Evolutionary conservation across 805 yeast genomes (phyloP).

Genomic region (Candida anglica): DNA sequence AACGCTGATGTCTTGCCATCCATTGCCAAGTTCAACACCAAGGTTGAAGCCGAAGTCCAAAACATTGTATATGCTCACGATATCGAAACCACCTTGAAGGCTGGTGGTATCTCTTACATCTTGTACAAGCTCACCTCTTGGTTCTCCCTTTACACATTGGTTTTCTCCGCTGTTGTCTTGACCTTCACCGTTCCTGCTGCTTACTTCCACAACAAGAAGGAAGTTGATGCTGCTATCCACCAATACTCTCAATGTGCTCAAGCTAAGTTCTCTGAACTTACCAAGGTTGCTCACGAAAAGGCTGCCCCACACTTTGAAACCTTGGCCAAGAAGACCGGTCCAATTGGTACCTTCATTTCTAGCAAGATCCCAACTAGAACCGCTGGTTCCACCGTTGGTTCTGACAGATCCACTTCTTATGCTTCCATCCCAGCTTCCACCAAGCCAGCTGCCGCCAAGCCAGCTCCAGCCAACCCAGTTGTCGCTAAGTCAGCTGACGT

Average conservation of each 20-base stretch:
- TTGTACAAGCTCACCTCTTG: constrained; percentile 70
- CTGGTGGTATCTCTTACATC: constrained; percentile 63
- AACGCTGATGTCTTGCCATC: constrained; percentile 38
- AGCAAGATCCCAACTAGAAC: constrained; percentile 63
- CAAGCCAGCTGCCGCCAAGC: constrained; percentile 11
- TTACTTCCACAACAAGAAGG: constrained; percentile 70
- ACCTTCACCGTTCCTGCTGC: constrained; percentile 74
- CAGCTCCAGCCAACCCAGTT: too few relatives aligned
- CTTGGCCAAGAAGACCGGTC: constrained; percentile 59
- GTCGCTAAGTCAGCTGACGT: constrained; percentile 5
- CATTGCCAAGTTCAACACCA: constrained; percentile 43
- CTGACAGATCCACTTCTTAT: constrained; percentile 12
- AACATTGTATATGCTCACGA: constrained; percentile 63
- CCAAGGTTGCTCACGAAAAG: constrained; percentile 34
- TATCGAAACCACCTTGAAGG: constrained; percentile 67
- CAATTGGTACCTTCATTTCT: constrained; percentile 58
- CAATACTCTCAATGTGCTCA: constrained; percentile 41
- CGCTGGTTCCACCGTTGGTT: constrained; percentile 64
- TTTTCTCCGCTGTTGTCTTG: constrained; percentile 51
- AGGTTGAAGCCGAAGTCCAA: constrained; percentile 50
- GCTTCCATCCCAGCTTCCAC: constrained; percentile 14
- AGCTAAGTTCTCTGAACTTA: constrained; percentile 45
- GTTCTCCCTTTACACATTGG: constrained; percentile 68
- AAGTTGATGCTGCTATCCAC: constrained; percentile 65
- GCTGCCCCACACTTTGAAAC: constrained; percentile 57